These are phyloP conservation scores for Phytophthora fragariaefolia DNA, from an alignment of 352 stramenopile species.

Conservation along the genomic window DNA sequence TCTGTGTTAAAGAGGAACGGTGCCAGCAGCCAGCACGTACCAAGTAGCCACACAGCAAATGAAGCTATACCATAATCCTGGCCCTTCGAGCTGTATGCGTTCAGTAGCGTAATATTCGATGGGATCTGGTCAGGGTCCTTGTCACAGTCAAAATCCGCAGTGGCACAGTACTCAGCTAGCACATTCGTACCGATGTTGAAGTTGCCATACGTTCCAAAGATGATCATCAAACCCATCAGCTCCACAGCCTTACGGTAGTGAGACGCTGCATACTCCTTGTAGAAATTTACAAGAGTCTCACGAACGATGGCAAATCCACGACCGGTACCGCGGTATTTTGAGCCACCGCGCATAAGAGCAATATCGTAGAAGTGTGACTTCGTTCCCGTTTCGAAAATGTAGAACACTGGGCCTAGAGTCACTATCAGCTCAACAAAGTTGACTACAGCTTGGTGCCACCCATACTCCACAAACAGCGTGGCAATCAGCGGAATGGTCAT, in stretches of 20 bases:
- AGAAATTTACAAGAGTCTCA: constrained; percentile 88
- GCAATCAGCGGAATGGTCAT: constrained; percentile 89
- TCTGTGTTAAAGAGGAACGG: constrained; percentile 92
- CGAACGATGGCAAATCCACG: constrained; percentile 87
- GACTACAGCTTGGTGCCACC: constrained; percentile 81
- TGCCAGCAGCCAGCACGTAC: constrained; percentile 77
- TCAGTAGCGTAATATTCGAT: constrained; percentile 72
- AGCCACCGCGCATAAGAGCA: constrained; percentile 86
- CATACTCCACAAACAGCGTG: constrained; percentile 84
- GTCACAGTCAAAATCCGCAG: constrained; percentile 60
- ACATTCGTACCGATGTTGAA: constrained; percentile 75
- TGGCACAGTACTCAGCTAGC: constrained; percentile 62
- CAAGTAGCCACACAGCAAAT: constrained; percentile 89
- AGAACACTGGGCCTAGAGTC: constrained; percentile 86
- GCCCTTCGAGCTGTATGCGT: constrained; percentile 84
- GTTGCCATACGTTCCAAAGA: constrained; percentile 83
- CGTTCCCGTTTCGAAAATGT: constrained; percentile 89
- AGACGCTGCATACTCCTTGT: constrained; percentile 85
- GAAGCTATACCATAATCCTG: constrained; percentile 89
- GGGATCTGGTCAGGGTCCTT: constrained; percentile 57
- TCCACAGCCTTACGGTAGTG: constrained; percentile 87
- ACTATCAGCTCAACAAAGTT: constrained; percentile 86
- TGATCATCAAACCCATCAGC: constrained; percentile 80
- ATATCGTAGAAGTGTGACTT: constrained; percentile 89
- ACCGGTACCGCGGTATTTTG: constrained; percentile 86